Base-by-base conservation (phyloP, 1,139 yeast species). In the Nakaseomyces sp. region DNA sequence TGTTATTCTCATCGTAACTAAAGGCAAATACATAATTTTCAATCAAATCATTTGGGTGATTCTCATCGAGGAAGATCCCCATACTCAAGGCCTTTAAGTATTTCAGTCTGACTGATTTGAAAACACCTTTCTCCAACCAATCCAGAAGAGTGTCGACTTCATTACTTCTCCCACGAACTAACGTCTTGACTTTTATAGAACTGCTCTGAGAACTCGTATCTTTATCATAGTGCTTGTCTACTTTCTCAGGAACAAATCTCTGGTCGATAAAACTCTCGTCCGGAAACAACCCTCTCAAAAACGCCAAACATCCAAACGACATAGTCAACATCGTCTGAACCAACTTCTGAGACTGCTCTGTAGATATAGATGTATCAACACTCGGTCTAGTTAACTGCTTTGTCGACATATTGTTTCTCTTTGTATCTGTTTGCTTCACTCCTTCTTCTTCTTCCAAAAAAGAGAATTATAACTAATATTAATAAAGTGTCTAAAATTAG, bases 251-350 rank as follows among this genome's bases (percentile, higher is more conserved):
- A 6, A 64, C 64, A 53, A 70, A 71, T 29, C 63, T 56, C 45
- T 67, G 68, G 50, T 74, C 77, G 17, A 61, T 60, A 51, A 74
- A 76, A 50, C 64, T 65, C 2, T 66, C 69, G 45, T 75, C 78
- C 5, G 71, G 72, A 47, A 76, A 76, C 16, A 76, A 55, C 2
- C 75, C 74, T 47, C 81, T 61, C 20, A 75, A 55, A 50, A 68
- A 75, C 1, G 76, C 70, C n/a, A 76, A 61, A 50, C 79, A 73
- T 1, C 78, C 76, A 48, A 75, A 63, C 0, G 77, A 70, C 67
- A 72, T 71, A 3, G 65, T 59, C 24, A 74, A 52, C 59, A 72
- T 64, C 4, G 74, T 68, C 40, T 72, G 69, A 4, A 73, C 60
- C 45, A 72, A 53, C 48, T 64, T 65, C 45, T 68, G 70, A 6